Evolutionary conservation across 352 stramenopile species (phyloP), one percentile per base, ranked within the genome.

Genomic region (Hyaloperonospora arabidopsidis): DNA sequence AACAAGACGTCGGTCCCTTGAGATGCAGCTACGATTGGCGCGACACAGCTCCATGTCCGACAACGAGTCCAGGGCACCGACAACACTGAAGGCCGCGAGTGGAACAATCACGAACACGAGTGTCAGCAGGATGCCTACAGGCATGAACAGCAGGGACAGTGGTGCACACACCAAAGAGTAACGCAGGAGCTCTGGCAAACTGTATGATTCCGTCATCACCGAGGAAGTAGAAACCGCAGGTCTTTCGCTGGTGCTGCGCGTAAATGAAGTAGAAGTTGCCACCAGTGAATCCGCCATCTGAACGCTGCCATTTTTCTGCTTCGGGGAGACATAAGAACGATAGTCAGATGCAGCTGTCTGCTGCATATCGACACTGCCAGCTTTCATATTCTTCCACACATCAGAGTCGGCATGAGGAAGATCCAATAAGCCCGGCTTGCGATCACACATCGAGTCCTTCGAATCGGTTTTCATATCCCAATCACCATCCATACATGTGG

Each of bases 31-130:
- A 61, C 71, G 79, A 70, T 93, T 91, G 11, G 80, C 83, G 21
- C 76, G 76, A 45, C 74, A 79, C 21, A 93, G 54, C 35, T 93
- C 83, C 61, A 86, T 67, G 40, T 93, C 83, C 5, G 83, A 86
- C 38, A 90, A 52, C 13, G 77, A 58, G 39, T 93, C 83, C 25
- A 91, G 61, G 15, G 63, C 25, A 28, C 74, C 63, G 25, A 90
- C 72, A 36, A 88, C 75, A 12, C 74, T 46, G 13, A 60, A 59
- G 36, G 78, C 70, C 22, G 74, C 52, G 10, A 77, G 77, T 0
- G 81, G 76, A 8, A 90, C 12, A 22, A 89, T 25, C 36, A 93
- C 36, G 40, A 91, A 81, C 12, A 53, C 55, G 6, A 91, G 53
- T 18, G 90, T 57, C 19, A 84, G 50, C 7, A 88, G 10, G 19